These are phyloP conservation scores for Glomus cerebriforme DNA, from an alignment of 192 early-diverging fungal species.

Conservation along the genomic window DNA sequence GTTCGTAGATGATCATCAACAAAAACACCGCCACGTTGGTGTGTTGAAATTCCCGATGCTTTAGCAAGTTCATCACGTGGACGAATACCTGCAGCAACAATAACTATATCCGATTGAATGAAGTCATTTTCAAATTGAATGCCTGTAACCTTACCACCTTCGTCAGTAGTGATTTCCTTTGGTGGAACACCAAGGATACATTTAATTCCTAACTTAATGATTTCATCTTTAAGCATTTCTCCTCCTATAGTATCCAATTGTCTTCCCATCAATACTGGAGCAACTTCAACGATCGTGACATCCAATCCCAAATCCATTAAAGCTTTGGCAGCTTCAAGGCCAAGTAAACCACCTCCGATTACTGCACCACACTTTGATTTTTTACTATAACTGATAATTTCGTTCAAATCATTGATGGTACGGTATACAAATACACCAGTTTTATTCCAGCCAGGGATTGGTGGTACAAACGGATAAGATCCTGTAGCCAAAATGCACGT, in stretches of 20 bases:
- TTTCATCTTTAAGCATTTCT: constrained; percentile 49
- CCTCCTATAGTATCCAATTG: constrained; percentile 63
- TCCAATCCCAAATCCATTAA: constrained; percentile 51
- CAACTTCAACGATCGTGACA: constrained; percentile 59
- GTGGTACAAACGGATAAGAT: constrained; percentile 57
- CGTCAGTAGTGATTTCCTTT: constrained; percentile 39
- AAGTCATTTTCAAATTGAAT: neutral
- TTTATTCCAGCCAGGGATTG: constrained; percentile 45
- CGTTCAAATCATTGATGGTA: constrained; percentile 60
- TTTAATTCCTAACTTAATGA: constrained; percentile 52
- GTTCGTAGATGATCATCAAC: constrained; percentile 57
- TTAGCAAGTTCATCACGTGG: constrained; percentile 61
- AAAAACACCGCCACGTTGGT: constrained; percentile 61
- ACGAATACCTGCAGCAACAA: constrained; percentile 57
- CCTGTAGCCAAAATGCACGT: constrained; percentile 63
- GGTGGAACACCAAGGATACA: constrained; percentile 38
- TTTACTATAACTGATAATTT: constrained; percentile 51
- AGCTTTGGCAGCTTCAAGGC: constrained; percentile 70
- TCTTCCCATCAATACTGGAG: constrained; percentile 50
- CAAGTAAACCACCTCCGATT: constrained; percentile 67
- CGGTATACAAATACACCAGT: constrained; percentile 67
- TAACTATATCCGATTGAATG: constrained; percentile 51
- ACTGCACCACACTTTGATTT: constrained; percentile 52
- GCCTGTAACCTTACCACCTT: constrained; percentile 37
- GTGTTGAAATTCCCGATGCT: constrained; percentile 46